Percentiles rank a stretch among this genome's conserved stretches.
Conservation (phyloP, 1,284 basidiomycete species). For the Blastosporella zonata region DNA sequence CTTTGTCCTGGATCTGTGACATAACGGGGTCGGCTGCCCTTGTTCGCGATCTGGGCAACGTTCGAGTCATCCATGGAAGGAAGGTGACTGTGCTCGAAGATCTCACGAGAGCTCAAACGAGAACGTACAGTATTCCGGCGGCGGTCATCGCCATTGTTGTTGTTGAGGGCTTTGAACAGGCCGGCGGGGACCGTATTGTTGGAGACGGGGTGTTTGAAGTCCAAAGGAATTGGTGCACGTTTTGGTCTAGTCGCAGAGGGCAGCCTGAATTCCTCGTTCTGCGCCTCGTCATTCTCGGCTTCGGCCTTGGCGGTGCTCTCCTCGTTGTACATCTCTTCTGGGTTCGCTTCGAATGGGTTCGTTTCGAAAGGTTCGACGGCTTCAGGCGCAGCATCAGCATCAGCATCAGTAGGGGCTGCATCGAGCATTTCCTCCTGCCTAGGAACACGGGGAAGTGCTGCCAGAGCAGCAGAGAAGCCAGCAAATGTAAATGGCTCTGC, state of each 20-base stretch:
- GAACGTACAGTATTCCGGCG: slow-evolving; percentile 68
- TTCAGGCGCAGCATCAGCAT: slow-evolving; percentile 4
- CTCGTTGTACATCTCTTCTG: slow-evolving; percentile 23
- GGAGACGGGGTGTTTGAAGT: slow-evolving; percentile 72
- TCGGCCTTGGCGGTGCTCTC: slow-evolving; percentile 31
- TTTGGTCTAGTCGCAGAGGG: slow-evolving; percentile 43
- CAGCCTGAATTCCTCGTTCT: slow-evolving; percentile 23
- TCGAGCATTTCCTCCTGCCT: slow-evolving; percentile 17
- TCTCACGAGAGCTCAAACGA: slow-evolving; percentile 62
- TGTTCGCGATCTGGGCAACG: slow-evolving; percentile 64
- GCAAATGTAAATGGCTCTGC: slow-evolving; percentile 66
- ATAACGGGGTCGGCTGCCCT: slow-evolving; percentile 46
- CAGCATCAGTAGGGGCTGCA: background rate
- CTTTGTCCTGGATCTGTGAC: slow-evolving; percentile 53
- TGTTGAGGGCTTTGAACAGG: slow-evolving; percentile 74
- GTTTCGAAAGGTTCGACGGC: slow-evolving; percentile 6
- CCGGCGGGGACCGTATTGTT: slow-evolving; percentile 79
- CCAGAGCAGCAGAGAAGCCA: slow-evolving; percentile 43
- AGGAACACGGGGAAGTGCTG: slow-evolving; percentile 34
- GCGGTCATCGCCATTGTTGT: slow-evolving; percentile 57
- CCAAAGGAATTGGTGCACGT: slow-evolving; percentile 74
- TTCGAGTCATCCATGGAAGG: slow-evolving; percentile 74
- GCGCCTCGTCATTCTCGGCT: slow-evolving; percentile 23
- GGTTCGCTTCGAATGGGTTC: slow-evolving; percentile 8
- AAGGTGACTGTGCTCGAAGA: slow-evolving; percentile 55